These are phyloP conservation scores for Penicillium malachiteum DNA, from an alignment of 495 filamentous ascomycete genomes.

Conservation along the genomic window DNA sequence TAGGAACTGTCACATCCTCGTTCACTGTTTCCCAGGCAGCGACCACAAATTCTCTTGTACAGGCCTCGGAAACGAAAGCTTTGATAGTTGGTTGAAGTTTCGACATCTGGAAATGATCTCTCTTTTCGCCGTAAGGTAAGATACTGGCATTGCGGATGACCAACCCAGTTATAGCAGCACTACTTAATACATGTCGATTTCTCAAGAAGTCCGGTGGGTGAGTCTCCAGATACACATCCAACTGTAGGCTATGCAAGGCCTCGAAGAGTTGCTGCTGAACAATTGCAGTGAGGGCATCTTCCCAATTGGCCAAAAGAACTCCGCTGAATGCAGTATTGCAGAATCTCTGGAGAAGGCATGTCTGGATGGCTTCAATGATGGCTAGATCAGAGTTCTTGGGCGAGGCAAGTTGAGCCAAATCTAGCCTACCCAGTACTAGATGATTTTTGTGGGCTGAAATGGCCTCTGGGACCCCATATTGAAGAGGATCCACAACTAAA, in stretches of 20 bases:
- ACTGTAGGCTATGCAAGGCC: slow-evolving; percentile 33
- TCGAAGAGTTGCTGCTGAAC: slow-evolving; percentile 39
- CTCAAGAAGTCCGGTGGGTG: slow-evolving; percentile 48
- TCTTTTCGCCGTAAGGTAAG: slow-evolving; percentile 42
- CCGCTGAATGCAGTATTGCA: slow-evolving; percentile 41
- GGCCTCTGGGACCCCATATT: slow-evolving; percentile 38
- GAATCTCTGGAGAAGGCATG: slow-evolving; percentile 29
- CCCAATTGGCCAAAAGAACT: slow-evolving; percentile 52
- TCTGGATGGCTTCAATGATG: slow-evolving; percentile 36
- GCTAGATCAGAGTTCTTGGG: slow-evolving; percentile 21
- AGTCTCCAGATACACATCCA: slow-evolving; percentile 52
- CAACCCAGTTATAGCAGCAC: slow-evolving; percentile 37
- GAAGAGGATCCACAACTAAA: slow-evolving; percentile 47
- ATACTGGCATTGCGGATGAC: slow-evolving; percentile 53
- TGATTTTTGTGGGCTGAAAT: slow-evolving; percentile 22
- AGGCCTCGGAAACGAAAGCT: slow-evolving; percentile 54
- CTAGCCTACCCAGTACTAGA: slow-evolving; percentile 42
- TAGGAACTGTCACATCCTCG: slow-evolving; percentile 42
- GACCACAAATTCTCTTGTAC: slow-evolving; percentile 46
- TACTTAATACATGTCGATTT: slow-evolving; percentile 37
- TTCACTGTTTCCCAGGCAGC: slow-evolving; percentile 56
- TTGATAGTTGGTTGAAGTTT: slow-evolving; percentile 47
- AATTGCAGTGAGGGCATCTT: slow-evolving; percentile 29
- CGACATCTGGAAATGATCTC: slow-evolving; percentile 50
- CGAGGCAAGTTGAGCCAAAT: slow-evolving; percentile 32